phyloP scores from a whole-genome alignment of 257 asterid genomes.

The Solanum chaucha region DNA sequence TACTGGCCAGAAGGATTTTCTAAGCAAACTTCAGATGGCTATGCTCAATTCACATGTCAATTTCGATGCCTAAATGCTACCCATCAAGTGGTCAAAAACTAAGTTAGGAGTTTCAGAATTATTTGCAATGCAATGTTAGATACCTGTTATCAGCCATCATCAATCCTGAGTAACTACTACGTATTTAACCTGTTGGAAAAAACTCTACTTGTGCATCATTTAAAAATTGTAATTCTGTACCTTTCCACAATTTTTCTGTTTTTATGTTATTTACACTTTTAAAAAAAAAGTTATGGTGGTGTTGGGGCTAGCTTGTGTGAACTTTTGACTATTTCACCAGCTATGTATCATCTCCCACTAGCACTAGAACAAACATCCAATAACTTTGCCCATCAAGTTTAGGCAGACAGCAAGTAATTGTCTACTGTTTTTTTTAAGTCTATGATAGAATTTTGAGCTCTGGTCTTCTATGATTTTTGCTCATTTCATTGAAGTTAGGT shows the following conservation, averaged over 20 bases:
- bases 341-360: neutral
- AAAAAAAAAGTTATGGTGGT: neutral
- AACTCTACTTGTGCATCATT: neutral
- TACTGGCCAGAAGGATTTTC: conserved; percentile 66
- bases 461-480: neutral
- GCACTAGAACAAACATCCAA: neutral
- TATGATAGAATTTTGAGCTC: neutral
- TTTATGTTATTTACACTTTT: neutral
- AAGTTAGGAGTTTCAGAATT: neutral
- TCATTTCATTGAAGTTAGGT: neutral
- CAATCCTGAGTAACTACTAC: neutral
- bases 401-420: neutral
- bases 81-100: conserved; percentile 4
- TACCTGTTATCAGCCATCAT: neutral
- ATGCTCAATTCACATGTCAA: conserved; percentile 43
- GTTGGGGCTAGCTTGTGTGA: neutral
- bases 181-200: neutral
- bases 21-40: conserved; percentile 60
- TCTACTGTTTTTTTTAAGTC: neutral
- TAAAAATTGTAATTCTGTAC: neutral
- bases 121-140: neutral
- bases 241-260: neutral
- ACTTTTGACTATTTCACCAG: neutral
- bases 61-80: conserved; percentile 18
- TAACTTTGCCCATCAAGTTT: neutral